These are phyloP conservation scores for Globisporangium echinulatum DNA, from an alignment of 352 stramenopile genomes.

Conservation along the genomic window DNA sequence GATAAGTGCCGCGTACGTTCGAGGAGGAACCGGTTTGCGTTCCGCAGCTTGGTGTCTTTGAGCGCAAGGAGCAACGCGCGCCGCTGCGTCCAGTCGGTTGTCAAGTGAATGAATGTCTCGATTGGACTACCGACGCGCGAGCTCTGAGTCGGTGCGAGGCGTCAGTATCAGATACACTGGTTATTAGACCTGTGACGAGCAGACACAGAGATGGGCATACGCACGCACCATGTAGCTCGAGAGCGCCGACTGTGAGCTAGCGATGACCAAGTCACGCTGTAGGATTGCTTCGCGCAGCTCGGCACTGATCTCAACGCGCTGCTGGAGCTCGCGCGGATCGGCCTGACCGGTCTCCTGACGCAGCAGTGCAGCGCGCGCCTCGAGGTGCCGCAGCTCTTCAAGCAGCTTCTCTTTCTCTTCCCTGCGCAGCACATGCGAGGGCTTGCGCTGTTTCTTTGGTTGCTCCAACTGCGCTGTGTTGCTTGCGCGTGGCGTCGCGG, in stretches of 20 bases:
- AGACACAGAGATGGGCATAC: not conserved
- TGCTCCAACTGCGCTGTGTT: not conserved
- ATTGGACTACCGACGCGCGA: conserved; percentile 4
- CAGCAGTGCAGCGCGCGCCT: conserved; percentile 6
- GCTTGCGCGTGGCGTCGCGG: not conserved
- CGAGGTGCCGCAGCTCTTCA: conserved; percentile 4
- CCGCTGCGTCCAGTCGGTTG: conserved; percentile 20
- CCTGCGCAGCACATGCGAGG: conserved; percentile 3
- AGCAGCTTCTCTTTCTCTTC: conserved; percentile 9
- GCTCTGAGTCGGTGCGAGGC: not conserved
- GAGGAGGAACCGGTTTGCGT: conserved; percentile 24
- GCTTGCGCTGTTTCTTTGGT: conserved; percentile 1
- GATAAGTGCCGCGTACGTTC: conserved; percentile 23
- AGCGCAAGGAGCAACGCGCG: conserved; percentile 20
- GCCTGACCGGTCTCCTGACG: conserved; percentile 1
- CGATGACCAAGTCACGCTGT: conserved; percentile 7
- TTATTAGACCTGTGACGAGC: too few relatives aligned
- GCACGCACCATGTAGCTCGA: conserved; percentile 5
- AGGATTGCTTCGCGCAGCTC: conserved; percentile 6
- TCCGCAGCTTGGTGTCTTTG: conserved; percentile 22
- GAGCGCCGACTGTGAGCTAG: conserved; percentile 4
- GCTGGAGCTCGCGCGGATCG: conserved; percentile 1
- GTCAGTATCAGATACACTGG: not conserved
- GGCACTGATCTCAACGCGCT: not conserved
- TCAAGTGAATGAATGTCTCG: conserved; percentile 7